Conservation (phyloP, 1,139 yeast species). For the Geotrichum australiense region DNA sequence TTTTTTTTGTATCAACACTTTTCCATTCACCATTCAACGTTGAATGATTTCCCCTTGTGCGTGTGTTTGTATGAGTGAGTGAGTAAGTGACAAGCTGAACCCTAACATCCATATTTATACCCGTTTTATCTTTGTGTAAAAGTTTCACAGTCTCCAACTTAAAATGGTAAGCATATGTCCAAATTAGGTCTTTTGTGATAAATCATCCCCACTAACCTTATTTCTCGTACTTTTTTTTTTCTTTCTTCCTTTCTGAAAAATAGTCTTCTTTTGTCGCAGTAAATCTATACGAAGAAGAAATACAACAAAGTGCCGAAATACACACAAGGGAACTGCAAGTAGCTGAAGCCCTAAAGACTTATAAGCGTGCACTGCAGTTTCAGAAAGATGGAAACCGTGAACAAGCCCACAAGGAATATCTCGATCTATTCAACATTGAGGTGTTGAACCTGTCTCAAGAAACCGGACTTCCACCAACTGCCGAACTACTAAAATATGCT, state of each 20-base stretch:
- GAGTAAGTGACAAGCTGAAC: no score
- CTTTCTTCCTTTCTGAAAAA: not conserved
- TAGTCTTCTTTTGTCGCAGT: conserved; percentile 73
- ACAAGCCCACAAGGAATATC: conserved; percentile 52
- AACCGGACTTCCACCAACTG: conserved; percentile 52
- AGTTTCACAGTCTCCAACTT: no score
- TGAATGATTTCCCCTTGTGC: no score
- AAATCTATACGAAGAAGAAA: conserved; percentile 66
- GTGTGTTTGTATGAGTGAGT: no score
- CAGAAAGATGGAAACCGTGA: conserved; percentile 48
- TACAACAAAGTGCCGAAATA: conserved; percentile 65
- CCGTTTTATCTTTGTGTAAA: no score
- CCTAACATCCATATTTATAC: no score
- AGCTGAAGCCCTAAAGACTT: conserved; percentile 75
- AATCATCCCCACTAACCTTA: not conserved
- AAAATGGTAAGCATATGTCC: no score
- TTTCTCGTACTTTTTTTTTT: conserved; percentile 1
- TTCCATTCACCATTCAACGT: no score
- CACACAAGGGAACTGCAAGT: conserved; percentile 82
- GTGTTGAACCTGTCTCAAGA: conserved; percentile 40
- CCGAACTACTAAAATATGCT: conserved; percentile 66
- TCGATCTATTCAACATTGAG: conserved; percentile 58
- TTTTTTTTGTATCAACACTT: no score
- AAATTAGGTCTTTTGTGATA: conserved; percentile 7
- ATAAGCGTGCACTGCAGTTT: conserved; percentile 58